A percentile compares a stretch with the other conserved stretches of the same genome.
phyloP scores from a whole-genome alignment of 208 protist species.

The Leishmania guyanensis region DNA sequence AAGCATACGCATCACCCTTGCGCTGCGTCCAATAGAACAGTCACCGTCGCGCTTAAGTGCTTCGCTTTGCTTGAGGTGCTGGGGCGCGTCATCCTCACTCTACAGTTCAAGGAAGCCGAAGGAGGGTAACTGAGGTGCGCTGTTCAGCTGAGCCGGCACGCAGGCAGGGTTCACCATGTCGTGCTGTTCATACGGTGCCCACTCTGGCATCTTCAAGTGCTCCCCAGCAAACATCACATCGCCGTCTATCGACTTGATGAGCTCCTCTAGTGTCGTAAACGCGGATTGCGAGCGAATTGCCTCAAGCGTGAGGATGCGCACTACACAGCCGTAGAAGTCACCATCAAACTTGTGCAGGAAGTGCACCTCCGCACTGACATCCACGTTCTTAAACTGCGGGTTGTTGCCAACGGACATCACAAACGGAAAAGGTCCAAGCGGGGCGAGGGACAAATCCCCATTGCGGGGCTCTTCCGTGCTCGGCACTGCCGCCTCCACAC shows the following conservation, averaged over 20 bases:
- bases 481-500: conserved; percentile 35
- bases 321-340: conserved; percentile 89
- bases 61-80: background rate
- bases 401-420: conserved; percentile 92
- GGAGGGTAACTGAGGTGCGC: conserved; percentile 8
- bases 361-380: conserved; percentile 84
- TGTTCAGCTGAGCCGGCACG: conserved; percentile 10
- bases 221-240: conserved; percentile 51
- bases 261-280: conserved; percentile 76
- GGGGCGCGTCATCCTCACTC: background rate
- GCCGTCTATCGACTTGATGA: conserved; percentile 78
- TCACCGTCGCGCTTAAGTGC: background rate
- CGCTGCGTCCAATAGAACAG: background rate
- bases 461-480: background rate
- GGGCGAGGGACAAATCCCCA: background rate
- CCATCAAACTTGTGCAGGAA: conserved; percentile 83
- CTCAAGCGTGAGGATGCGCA: conserved; percentile 73
- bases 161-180: conserved; percentile 42
- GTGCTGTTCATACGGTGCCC: conserved; percentile 30
- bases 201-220: conserved; percentile 34
- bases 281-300: conserved; percentile 56
- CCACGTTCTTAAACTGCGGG: conserved; percentile 83
- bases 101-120: conserved; percentile 18
- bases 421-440: conserved; percentile 63
- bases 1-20: background rate